phyloP scores from a whole-genome alignment of 1,284 basidiomycete species.

The Mycosarcoma mackinlayi region DNA sequence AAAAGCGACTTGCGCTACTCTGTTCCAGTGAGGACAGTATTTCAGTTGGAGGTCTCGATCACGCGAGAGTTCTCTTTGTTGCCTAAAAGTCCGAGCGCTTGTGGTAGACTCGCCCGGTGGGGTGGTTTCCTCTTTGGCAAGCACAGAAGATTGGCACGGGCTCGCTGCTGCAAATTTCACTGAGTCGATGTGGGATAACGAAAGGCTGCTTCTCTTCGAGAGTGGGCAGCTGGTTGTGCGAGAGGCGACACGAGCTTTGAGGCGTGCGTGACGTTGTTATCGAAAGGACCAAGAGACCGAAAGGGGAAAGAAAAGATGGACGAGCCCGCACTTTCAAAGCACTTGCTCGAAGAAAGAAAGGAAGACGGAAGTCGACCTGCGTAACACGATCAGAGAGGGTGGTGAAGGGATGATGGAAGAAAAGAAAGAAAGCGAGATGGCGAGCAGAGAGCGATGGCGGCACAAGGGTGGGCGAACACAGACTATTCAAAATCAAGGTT shows the following conservation, averaged over 20 bases:
- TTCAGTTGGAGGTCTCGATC: not conserved
- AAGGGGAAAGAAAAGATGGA: not conserved
- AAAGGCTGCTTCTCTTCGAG: constrained; percentile 9
- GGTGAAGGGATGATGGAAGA: constrained; percentile 1
- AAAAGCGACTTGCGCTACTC: not conserved
- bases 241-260: no score
- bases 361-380: constrained; percentile 37
- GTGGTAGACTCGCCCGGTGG: not conserved
- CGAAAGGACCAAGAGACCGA: not conserved
- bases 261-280: not conserved
- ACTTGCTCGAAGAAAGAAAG: constrained; percentile 7
- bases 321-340: constrained; percentile 40
- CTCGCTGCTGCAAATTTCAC: no score
- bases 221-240: constrained; percentile 8
- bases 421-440: constrained; percentile 4
- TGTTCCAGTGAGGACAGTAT: not conserved
- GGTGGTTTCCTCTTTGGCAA: not conserved
- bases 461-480: no score
- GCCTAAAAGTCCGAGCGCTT: constrained; percentile 17
- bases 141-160: not conserved
- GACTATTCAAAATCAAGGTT: constrained; percentile 2
- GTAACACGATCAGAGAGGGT: constrained; percentile 4
- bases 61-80: constrained; percentile 7
- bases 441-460: constrained; percentile 1
- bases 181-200: not conserved